Base-by-base conservation (phyloP, 345 rosid species). In the Sapria himalayana region DNA sequence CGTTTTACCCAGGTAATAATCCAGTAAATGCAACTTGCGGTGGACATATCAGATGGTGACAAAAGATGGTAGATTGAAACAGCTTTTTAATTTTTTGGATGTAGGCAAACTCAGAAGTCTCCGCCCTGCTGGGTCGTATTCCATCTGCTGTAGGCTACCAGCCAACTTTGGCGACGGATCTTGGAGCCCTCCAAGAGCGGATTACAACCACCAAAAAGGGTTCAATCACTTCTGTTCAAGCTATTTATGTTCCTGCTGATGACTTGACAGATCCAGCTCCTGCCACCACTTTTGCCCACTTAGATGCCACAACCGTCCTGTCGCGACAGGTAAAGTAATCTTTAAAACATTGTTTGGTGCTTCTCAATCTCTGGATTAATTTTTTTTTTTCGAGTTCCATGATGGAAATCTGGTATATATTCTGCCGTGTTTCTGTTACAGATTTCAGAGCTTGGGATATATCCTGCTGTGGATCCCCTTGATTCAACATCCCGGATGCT, bases 131-230 rank as follows among this genome's bases (percentile, higher is more conserved):
- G 19, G 95, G 99, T 40, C 93, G 95, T 69, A 91, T 91, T 55
- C 95, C 95, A 3, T 91, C 95, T 67, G 99, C 99, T 51, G 99
- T 91, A 2, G 99, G 99, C 54, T 91, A 91, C 71, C 99, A 91
- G 58, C 99, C 95, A 34, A 91, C 99, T 25, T 51, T 91, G 56
- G 91, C 99, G 48, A 84, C 99, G 0, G 93, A 91, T 91, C 95
- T 91, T 61, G 99, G 95, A 64, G 92, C 84, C 39, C 99, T 91
- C 27, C 95, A 91, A 62, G 95, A 91, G 59, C 74, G 99, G 56
- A 91, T 91, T 51, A 91, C 99, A 52, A 84, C 99, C 41, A 91
- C 99, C 50, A 91, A 77, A 78, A 91, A 91, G 46, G 95, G 95
- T 39, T 91, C 99, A 19, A 91, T 91, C 39, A 84, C 99, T 25